phyloP scores from a whole-genome alignment of 2,329 filamentous ascomycete genomes.

The Escovopsis sp. region DNA sequence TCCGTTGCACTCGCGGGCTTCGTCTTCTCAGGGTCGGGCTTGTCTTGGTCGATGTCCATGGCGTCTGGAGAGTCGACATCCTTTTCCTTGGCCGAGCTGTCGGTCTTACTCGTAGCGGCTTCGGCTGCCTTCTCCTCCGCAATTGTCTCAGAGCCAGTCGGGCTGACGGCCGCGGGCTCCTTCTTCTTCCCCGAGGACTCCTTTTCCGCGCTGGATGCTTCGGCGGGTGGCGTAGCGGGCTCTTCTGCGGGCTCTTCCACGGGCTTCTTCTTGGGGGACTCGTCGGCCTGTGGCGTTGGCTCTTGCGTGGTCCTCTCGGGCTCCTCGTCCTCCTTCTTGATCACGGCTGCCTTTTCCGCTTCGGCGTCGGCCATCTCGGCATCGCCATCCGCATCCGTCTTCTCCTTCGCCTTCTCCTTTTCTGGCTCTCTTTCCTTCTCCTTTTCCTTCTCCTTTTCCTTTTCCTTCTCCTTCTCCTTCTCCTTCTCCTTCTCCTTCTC shows the following conservation, averaged over 20 bases:
- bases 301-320: conserved; percentile 15
- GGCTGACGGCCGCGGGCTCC: conserved; percentile 3
- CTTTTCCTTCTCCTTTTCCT: conserved; percentile 5
- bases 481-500: conserved; percentile 12
- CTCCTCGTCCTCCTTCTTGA: conserved; percentile 27
- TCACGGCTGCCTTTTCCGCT: conserved; percentile 16
- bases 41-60: conserved; percentile 20
- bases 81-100: conserved; percentile 5
- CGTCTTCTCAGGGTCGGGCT: conserved; percentile 13
- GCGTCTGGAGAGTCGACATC: conserved; percentile 10
- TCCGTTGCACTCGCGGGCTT: conserved; percentile 4
- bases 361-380: conserved; percentile 33
- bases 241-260: conserved; percentile 8
- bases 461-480: too few species aligned
- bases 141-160: conserved; percentile 5
- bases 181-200: conserved; percentile 9
- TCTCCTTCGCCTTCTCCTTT: too few species aligned
- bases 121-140: conserved; percentile 7
- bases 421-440: too few species aligned
- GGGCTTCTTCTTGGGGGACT: conserved; percentile 11
- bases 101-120: conserved; percentile 4
- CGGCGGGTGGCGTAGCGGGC: neutral
- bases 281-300: conserved; percentile 12
- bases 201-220: conserved; percentile 7
- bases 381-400: conserved; percentile 34